Evolutionary conservation across 78 protist species (phyloP), one percentile per base, ranked within the genome.

Genomic region (Diacronema lutheri): DNA sequence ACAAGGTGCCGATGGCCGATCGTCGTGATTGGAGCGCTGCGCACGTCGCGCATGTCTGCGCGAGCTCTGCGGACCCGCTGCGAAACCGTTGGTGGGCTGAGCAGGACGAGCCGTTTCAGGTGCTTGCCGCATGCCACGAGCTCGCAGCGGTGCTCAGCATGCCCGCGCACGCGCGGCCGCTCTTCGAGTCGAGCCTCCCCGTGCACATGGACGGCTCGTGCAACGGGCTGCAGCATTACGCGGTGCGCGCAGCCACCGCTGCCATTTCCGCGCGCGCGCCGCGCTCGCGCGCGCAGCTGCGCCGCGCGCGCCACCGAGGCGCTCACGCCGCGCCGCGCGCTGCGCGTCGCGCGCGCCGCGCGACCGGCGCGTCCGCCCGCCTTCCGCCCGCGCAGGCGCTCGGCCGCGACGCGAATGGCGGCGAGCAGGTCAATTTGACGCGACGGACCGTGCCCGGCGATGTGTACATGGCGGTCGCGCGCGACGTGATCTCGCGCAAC

Each of bases 191-290:
- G 21, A 44, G 72, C 38, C 79, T 94, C n/a, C 97, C 96, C 26
- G 90, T 95, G 33, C 97, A 95, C 81, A 93, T 90, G 89, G 97
- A 94, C 77, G 98, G 98, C 31, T 73, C 93, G 0, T 97, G 97
- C 79, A 95, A 97, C 50, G 98, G 97, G 35, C 79, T 97, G 79
- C 98, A 97, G 92, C 99, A 97, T 86, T 97, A 97, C 87, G 97
- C 98, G 20, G 50, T 44, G 50, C 50, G 50, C 50, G 50, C 50
- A 7, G 16, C 16, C 50, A 7, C 16, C 50, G 50, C 50, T 3
- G 3, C 16, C 7, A 3, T 7, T 44, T 44, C 50, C 50, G 16
- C 50, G 50, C 50, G 50, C 50, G 50, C 50, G 16, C 50, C 50
- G 50, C 7, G 3, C 16, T 44, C 16, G 3, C 16, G 50, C 16